These are phyloP conservation scores for Monilinia aucupariae DNA, from an alignment of 2,329 filamentous ascomycete species.

Conservation along the genomic window DNA sequence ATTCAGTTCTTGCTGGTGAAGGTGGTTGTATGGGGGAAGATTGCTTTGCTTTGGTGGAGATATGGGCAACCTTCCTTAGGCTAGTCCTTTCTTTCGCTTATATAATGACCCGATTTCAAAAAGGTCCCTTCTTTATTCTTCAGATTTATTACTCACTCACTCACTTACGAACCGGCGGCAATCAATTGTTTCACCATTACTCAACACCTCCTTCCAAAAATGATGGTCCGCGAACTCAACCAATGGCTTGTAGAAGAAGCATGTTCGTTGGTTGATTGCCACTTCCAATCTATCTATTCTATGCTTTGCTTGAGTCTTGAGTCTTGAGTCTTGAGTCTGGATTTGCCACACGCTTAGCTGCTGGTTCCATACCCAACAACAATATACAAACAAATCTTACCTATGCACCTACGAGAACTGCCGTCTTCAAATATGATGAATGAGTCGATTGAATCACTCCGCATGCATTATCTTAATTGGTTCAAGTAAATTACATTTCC, in stretches of 20 bases:
- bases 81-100: slow-evolving; percentile 26
- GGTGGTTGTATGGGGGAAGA: slow-evolving; percentile 31
- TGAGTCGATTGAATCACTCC: neutral
- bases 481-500: slow-evolving; percentile 4
- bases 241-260: too few relatives aligned
- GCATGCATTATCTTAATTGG: neutral
- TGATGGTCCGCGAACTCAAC: too few relatives aligned
- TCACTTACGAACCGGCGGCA: too few relatives aligned
- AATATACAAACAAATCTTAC: neutral
- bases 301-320: neutral
- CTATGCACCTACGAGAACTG: neutral
- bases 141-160: too few relatives aligned
- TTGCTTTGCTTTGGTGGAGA: slow-evolving; percentile 25
- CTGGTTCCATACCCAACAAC: neutral
- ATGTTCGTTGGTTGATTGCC: neutral
- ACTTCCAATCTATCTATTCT: neutral
- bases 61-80: slow-evolving; percentile 22
- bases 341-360: neutral
- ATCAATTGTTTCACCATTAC: too few relatives aligned
- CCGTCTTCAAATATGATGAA: neutral
- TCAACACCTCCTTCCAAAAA: too few relatives aligned
- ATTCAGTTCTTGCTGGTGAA: slow-evolving; percentile 23
- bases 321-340: neutral
- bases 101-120: slow-evolving; percentile 12
- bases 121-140: too few relatives aligned